Percentiles rank a stretch among this genome's conserved stretches.
phyloP scores from a whole-genome alignment of 768 basidiomycete genomes.

The Leccinellum luteum region DNA sequence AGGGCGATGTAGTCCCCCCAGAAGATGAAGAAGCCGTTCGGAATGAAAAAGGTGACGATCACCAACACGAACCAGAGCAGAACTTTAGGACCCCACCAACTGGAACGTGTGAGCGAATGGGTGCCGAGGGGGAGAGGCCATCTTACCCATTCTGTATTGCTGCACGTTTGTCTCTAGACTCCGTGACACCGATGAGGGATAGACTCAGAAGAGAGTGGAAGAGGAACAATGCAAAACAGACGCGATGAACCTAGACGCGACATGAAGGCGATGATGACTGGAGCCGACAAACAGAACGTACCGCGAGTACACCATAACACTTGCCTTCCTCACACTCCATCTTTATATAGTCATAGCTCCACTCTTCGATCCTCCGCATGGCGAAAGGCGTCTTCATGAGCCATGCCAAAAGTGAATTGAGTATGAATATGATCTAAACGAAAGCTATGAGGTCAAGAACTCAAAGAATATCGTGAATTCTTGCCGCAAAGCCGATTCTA shows the following conservation, averaged over 20 bases:
- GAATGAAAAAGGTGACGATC: conserved; percentile 87
- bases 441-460: not conserved
- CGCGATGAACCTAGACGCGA: conserved; percentile 73
- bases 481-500: conserved; percentile 89
- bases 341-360: conserved; percentile 96
- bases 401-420: conserved; percentile 97
- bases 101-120: conserved; percentile 32
- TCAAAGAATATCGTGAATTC: conserved; percentile 22
- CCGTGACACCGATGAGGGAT: conserved; percentile 79
- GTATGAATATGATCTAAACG: conserved; percentile 85
- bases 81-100: conserved; percentile 99
- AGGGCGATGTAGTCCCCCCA: conserved; percentile 94
- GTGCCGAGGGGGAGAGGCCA: not conserved
- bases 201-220: conserved; percentile 83
- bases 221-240: conserved; percentile 91
- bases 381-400: conserved; percentile 90
- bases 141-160: conserved; percentile 94
- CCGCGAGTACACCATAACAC: conserved; percentile 95
- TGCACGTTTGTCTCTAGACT: conserved; percentile 90
- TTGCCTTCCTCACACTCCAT: conserved; percentile 93
- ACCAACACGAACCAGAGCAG: conserved; percentile 85
- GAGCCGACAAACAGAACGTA: conserved; percentile 38
- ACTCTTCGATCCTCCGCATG: conserved; percentile 83
- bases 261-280: conserved; percentile 3
- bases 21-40: conserved; percentile 96